A percentile compares a stretch with the other conserved stretches of the same genome.
These are phyloP conservation scores for grape (Vitis vinifera) DNA, from an alignment of 164 flowering plant species.

Conservation along the genomic window DNA sequence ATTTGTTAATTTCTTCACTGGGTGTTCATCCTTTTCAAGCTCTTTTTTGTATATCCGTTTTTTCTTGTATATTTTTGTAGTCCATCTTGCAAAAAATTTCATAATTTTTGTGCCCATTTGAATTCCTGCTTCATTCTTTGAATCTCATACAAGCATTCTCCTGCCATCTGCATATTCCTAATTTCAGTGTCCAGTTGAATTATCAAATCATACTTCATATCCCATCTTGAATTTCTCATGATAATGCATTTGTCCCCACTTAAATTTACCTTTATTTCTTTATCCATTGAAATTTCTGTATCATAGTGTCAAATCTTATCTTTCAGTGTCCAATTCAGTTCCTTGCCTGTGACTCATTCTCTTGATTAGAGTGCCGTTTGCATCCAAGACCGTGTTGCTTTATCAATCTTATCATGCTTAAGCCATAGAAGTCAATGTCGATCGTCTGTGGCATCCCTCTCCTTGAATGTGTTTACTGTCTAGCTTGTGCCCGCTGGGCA, in stretches of 20 bases:
- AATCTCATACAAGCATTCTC: background rate
- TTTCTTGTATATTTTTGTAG: background rate
- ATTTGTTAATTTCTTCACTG: background rate
- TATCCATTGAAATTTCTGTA: background rate
- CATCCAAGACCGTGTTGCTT: background rate
- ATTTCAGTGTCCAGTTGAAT: background rate
- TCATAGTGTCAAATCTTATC: background rate
- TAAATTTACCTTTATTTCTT: background rate
- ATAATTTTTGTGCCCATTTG: no score
- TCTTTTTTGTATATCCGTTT: background rate
- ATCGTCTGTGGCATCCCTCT: constrained; percentile 47
- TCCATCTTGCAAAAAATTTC: background rate
- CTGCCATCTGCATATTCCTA: background rate
- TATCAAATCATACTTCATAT: background rate
- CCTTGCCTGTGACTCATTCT: no score
- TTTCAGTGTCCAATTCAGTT: background rate
- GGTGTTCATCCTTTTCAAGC: background rate
- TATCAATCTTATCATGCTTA: constrained; percentile 5
- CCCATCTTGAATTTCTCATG: background rate
- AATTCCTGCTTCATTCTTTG: no score
- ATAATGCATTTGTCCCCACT: background rate
- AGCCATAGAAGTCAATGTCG: constrained; percentile 34
- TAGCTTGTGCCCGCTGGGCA: constrained; percentile 58
- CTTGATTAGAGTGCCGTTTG: background rate
- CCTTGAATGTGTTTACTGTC: constrained; percentile 51